phyloP scores from a whole-genome alignment of 441 rosid genomes.

The Gossypium lobatum region DNA sequence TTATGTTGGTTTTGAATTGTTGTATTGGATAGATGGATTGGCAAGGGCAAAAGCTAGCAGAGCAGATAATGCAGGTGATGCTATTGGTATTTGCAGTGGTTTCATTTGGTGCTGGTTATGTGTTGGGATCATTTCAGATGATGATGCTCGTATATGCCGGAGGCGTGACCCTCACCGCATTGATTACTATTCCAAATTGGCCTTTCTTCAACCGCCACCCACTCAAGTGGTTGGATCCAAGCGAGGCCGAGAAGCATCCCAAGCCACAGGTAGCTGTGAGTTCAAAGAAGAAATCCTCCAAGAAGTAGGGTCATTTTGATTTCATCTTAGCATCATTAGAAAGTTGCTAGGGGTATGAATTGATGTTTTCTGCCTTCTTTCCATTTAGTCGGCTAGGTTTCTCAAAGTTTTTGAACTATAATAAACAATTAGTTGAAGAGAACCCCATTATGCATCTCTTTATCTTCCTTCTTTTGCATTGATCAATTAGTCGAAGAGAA shows the following conservation, averaged over 20 bases:
- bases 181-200: conserved; percentile 85
- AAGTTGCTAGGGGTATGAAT: conserved; percentile 1
- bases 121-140: conserved; percentile 57
- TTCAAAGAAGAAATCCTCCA: conserved; percentile 58
- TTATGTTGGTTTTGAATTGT: not conserved
- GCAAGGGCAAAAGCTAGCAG: conserved; percentile 93
- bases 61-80: conserved; percentile 85
- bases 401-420: not conserved
- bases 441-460: not conserved
- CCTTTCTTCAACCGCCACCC: conserved; percentile 74
- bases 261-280: conserved; percentile 47
- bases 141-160: conserved; percentile 70
- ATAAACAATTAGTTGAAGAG: not conserved
- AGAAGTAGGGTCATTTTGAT: conserved; percentile 38
- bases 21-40: conserved; percentile 59
- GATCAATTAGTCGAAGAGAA: not conserved
- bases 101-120: conserved; percentile 46
- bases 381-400: not conserved
- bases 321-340: not conserved
- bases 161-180: conserved; percentile 60
- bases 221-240: conserved; percentile 78
- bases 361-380: not conserved
- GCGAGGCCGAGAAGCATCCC: conserved; percentile 77
- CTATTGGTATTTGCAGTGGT: conserved; percentile 56
- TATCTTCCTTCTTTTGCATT: not conserved